Conservation (phyloP, 176 grass and related monocot genomes). For the Paspalum vaginatum region DNA sequence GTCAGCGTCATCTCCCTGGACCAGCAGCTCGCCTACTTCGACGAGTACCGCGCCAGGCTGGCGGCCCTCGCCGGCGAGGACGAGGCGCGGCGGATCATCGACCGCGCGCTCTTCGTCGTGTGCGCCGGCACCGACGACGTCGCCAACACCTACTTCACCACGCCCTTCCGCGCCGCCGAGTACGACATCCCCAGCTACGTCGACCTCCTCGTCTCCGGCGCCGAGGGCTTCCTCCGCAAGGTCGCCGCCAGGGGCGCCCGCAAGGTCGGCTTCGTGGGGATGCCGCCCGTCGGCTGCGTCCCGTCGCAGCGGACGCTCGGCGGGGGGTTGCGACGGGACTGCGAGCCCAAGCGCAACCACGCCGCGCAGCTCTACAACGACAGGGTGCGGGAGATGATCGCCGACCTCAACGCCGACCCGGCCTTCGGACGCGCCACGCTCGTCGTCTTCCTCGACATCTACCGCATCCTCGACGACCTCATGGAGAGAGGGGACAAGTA, state of each 20-base stretch:
- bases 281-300: conserved; percentile 81
- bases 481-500: conserved; percentile 27
- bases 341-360: conserved; percentile 55
- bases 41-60: conserved; percentile 65
- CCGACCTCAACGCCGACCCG: neutral
- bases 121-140: conserved; percentile 78
- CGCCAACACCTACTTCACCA: conserved; percentile 84
- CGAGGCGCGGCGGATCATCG: conserved; percentile 49
- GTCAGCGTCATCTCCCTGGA: conserved; percentile 66
- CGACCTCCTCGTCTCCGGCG: conserved; percentile 57
- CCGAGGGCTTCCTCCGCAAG: conserved; percentile 44
- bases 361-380: conserved; percentile 71
- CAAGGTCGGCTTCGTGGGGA: conserved; percentile 57
- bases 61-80: conserved; percentile 54
- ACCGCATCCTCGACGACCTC: conserved; percentile 53
- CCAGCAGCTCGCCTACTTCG: conserved; percentile 64
- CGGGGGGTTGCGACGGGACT: conserved; percentile 43
- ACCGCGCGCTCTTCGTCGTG: conserved; percentile 56
- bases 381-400: conserved; percentile 42
- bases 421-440: too few species aligned
- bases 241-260: conserved; percentile 29
- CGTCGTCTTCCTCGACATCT: conserved; percentile 66
- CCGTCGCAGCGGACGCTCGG: conserved; percentile 70
- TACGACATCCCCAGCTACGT: conserved; percentile 87
- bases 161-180: conserved; percentile 48